A percentile compares a stretch with the other conserved stretches of the same genome.
Conservation (phyloP, 495 filamentous ascomycete species). For the Cairneyella variabilis region DNA sequence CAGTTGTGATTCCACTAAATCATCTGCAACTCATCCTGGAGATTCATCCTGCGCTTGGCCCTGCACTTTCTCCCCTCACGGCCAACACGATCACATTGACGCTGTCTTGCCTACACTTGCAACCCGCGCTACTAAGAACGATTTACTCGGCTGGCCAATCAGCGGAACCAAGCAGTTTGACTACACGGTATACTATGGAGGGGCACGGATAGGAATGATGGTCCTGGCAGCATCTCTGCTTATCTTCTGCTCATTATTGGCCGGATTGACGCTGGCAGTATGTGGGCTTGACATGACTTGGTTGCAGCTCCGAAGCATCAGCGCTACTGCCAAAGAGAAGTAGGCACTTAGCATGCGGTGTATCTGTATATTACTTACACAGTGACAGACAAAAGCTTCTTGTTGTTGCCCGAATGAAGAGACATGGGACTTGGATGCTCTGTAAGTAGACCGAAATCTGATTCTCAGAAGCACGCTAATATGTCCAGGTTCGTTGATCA, state of each 20-base stretch:
- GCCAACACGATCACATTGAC: too few species aligned
- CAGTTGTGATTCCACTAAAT: too few species aligned
- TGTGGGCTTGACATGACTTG: conserved; percentile 19
- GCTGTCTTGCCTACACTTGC: too few species aligned
- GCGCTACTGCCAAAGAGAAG: conserved; percentile 20
- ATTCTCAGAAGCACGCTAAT: not conserved
- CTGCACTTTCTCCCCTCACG: too few species aligned
- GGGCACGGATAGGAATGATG: conserved; percentile 6
- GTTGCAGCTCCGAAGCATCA: conserved; percentile 21
- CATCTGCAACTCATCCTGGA: too few species aligned
- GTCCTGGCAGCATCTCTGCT: conserved; percentile 7
- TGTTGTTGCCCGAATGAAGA: conserved; percentile 15
- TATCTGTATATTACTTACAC: not conserved
- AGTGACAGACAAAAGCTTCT: conserved; percentile 7
- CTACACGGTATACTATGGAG: conserved; percentile 6
- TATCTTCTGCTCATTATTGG: conserved; percentile 10
- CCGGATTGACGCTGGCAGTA: conserved; percentile 20
- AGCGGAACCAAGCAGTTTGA: not conserved
- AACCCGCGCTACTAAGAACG: too few species aligned
- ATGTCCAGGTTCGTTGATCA: conserved; percentile 19
- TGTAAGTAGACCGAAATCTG: conserved; percentile 12
- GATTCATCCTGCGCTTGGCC: too few species aligned
- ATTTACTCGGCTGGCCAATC: not conserved
- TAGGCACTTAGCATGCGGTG: not conserved
- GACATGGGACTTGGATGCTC: conserved; percentile 17